phyloP scores from a whole-genome alignment of 2,329 filamentous ascomycete genomes.

The Neonectria sp. region DNA sequence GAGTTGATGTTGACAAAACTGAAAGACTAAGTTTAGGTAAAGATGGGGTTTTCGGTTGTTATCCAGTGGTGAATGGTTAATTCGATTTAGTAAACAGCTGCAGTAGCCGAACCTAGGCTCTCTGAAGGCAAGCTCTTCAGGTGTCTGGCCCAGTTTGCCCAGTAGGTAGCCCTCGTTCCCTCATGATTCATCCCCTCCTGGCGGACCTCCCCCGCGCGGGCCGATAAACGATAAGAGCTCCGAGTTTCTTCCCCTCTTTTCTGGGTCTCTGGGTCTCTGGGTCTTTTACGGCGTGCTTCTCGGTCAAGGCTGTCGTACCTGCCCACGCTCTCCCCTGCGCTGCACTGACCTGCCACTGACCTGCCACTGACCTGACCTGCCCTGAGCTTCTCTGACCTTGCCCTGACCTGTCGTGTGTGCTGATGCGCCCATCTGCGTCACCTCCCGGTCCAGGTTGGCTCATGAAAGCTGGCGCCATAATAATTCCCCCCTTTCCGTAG shows the following conservation, averaged over 20 bases:
- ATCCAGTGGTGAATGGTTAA: slow-evolving; percentile 22
- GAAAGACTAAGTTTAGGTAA: slow-evolving; percentile 16
- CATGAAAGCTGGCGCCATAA: slow-evolving; percentile 48
- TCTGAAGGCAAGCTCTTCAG: slow-evolving; percentile 18
- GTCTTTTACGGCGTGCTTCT: slow-evolving; percentile 27
- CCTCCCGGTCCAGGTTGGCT: slow-evolving; percentile 41
- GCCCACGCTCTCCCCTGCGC: slow-evolving; percentile 35
- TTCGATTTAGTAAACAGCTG: slow-evolving; percentile 27
- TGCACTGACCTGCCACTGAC: not conserved
- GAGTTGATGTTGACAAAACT: slow-evolving; percentile 17
- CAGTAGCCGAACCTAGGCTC: slow-evolving; percentile 16
- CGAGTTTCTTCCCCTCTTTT: slow-evolving; percentile 39
- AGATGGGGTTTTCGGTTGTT: slow-evolving; percentile 19
- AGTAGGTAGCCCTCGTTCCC: no score
- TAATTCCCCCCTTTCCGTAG: slow-evolving; percentile 43
- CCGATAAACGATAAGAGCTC: slow-evolving; percentile 50
- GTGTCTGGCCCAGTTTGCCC: not conserved
- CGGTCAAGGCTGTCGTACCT: slow-evolving; percentile 33
- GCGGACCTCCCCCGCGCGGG: slow-evolving; percentile 38
- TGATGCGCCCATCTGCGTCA: slow-evolving; percentile 39
- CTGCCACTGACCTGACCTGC: slow-evolving; percentile 11
- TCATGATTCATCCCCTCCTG: slow-evolving; percentile 1
- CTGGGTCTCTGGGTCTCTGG: slow-evolving; percentile 35
- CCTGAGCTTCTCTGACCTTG: slow-evolving; percentile 8
- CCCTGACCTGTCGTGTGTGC: slow-evolving; percentile 26